Evolutionary conservation across 176 grass and related monocot species (phyloP).

Genomic region (Luzula sylvatica): DNA sequence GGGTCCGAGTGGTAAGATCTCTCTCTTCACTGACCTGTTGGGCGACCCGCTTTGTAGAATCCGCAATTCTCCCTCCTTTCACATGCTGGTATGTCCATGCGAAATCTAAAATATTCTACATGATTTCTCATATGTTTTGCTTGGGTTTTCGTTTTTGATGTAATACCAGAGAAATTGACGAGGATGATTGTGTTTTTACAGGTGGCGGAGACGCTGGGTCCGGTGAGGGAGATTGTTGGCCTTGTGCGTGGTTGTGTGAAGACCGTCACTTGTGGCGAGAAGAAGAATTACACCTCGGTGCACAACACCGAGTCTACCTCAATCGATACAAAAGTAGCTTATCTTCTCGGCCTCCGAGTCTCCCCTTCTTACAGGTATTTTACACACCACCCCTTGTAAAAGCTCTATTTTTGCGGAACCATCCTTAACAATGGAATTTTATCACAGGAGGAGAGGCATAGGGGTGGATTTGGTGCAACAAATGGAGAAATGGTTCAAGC

Average conservation of each 20-base stretch:
- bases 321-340: slow-evolving; percentile 53
- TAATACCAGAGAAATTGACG: background rate
- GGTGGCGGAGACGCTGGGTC: slow-evolving; percentile 14
- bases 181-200: background rate
- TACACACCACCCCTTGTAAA: background rate
- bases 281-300: background rate
- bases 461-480: slow-evolving; percentile 43
- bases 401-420: background rate
- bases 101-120: background rate
- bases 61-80: slow-evolving; percentile 68
- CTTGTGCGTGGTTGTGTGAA: slow-evolving; percentile 81
- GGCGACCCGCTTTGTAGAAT: slow-evolving; percentile 90
- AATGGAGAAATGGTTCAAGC: slow-evolving; percentile 72
- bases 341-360: slow-evolving; percentile 85
- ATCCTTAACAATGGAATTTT: background rate
- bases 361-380: slow-evolving; percentile 53
- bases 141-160: background rate
- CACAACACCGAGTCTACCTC: slow-evolving; percentile 21
- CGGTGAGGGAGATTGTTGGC: slow-evolving; percentile 45
- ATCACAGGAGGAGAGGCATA: slow-evolving; percentile 50
- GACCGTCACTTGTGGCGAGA: slow-evolving; percentile 44
- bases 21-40: slow-evolving; percentile 90
- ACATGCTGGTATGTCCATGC: slow-evolving; percentile 74
- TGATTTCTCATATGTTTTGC: background rate
- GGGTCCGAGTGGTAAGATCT: slow-evolving; percentile 51